Evolutionary conservation across 2,329 filamentous ascomycete genomes (phyloP).

Genomic region (Fusarium irregulare): DNA sequence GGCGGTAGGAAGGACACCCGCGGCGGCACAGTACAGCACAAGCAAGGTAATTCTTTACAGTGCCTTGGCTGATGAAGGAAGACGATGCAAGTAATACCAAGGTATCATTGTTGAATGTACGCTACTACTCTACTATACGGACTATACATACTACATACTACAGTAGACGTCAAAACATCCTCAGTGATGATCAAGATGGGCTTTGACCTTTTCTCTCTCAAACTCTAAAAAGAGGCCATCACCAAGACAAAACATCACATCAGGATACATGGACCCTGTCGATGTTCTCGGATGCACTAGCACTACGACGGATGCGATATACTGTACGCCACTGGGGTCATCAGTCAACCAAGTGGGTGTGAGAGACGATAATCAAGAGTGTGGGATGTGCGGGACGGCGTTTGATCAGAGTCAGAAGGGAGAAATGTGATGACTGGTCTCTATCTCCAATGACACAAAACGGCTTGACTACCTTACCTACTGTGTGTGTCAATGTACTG

Average conservation of each 20-base stretch:
- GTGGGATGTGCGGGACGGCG: constrained; percentile 31
- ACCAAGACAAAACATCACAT: neutral
- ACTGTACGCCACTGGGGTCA: constrained; percentile 32
- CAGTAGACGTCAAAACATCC: neutral
- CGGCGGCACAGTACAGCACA: constrained; percentile 26
- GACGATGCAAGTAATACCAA: constrained; percentile 27
- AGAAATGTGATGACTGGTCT: constrained; percentile 12
- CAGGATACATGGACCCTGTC: constrained; percentile 19
- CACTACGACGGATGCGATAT: constrained; percentile 24
- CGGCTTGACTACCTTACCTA: neutral
- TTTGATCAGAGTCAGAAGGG: constrained; percentile 4
- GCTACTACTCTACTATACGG: neutral
- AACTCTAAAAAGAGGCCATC: constrained; percentile 16
- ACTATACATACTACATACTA: neutral
- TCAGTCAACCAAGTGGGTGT: constrained; percentile 5
- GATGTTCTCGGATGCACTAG: constrained; percentile 24
- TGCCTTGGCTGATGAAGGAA: constrained; percentile 6
- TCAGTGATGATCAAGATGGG: neutral
- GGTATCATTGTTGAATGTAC: constrained; percentile 20
- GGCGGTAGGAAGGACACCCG: constrained; percentile 38
- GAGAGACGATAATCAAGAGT: constrained; percentile 12
- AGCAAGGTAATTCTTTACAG: constrained; percentile 2
- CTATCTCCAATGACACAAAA: constrained; percentile 7
- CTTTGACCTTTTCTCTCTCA: neutral
- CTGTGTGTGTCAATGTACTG: no score